Evolutionary conservation across 2,329 filamentous ascomycete genomes (phyloP).

Genomic region (Chaetomiaceae sp.): DNA sequence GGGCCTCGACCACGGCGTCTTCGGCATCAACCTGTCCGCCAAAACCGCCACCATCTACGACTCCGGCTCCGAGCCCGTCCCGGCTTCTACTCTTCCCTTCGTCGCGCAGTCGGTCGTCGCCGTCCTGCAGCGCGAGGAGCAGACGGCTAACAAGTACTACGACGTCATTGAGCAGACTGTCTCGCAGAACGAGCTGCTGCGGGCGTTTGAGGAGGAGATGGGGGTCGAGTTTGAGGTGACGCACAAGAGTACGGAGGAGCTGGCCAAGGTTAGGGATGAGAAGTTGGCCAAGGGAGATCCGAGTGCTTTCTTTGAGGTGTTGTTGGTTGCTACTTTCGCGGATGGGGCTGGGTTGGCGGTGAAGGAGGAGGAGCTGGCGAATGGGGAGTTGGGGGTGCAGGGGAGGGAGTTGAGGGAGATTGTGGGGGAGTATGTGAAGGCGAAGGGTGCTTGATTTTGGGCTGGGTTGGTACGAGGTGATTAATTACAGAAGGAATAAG

Average conservation of each 20-base stretch:
- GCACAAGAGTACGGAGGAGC: conserved; percentile 30
- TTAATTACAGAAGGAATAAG: too few species aligned
- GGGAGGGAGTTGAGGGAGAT: not conserved
- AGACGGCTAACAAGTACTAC: conserved; percentile 53
- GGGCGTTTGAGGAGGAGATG: conserved; percentile 47
- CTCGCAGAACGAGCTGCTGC: conserved; percentile 52
- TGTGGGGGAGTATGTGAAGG: not conserved
- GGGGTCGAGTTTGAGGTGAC: conserved; percentile 47
- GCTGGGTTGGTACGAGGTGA: too few species aligned
- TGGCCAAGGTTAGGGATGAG: conserved; percentile 34
- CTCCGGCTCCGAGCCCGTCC: conserved; percentile 47
- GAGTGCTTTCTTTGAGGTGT: conserved; percentile 25
- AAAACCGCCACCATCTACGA: conserved; percentile 52
- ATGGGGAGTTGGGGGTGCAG: conserved; percentile 2
- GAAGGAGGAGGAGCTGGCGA: conserved; percentile 13
- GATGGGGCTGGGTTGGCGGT: conserved; percentile 33
- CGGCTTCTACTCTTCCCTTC: conserved; percentile 45
- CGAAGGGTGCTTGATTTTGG: conserved; percentile 2
- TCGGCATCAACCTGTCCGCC: conserved; percentile 45
- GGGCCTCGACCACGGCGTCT: conserved; percentile 40
- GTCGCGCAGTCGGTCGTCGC: conserved; percentile 48
- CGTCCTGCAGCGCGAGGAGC: conserved; percentile 43
- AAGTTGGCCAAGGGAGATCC: conserved; percentile 38
- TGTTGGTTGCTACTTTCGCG: conserved; percentile 30
- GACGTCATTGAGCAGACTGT: conserved; percentile 51